Conservation (phyloP, 768 basidiomycete genomes). For the Kwoniella bestiolae region DNA sequence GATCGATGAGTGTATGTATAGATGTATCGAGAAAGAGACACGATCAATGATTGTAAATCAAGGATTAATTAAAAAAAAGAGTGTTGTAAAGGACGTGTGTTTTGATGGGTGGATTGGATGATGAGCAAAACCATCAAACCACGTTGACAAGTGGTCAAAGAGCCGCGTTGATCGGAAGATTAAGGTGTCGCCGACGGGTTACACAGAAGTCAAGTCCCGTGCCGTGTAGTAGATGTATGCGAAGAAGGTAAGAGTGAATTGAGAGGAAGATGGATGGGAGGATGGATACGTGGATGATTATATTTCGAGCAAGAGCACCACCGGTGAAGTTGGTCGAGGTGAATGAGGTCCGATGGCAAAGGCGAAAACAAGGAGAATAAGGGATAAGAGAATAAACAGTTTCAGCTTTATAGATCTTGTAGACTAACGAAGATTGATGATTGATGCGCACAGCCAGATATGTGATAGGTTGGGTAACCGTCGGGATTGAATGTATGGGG, state of each 20-base stretch:
- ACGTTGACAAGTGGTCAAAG: not conserved
- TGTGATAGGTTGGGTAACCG: not conserved
- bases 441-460: not conserved
- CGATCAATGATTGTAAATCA: too few relatives aligned
- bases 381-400: not conserved
- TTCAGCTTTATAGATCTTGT: not conserved
- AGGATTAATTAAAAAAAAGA: not conserved
- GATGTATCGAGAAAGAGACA: not conserved
- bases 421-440: not conserved
- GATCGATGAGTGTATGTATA: too few relatives aligned
- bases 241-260: not conserved
- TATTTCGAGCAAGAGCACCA: too few relatives aligned
- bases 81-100: not conserved
- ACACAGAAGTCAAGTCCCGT: too few relatives aligned
- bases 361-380: not conserved
- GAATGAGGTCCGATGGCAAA: not conserved
- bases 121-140: not conserved
- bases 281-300: too few relatives aligned
- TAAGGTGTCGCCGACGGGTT: too few relatives aligned
- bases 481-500: not conserved
- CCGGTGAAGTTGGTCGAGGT: not conserved
- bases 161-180: not conserved
- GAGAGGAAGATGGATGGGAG: not conserved
- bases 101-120: not conserved
- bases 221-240: not conserved